Evolutionary conservation across 192 early-diverging fungal species (phyloP), one percentile per base, ranked within the genome.

Genomic region (Spizellomyces sp.): DNA sequence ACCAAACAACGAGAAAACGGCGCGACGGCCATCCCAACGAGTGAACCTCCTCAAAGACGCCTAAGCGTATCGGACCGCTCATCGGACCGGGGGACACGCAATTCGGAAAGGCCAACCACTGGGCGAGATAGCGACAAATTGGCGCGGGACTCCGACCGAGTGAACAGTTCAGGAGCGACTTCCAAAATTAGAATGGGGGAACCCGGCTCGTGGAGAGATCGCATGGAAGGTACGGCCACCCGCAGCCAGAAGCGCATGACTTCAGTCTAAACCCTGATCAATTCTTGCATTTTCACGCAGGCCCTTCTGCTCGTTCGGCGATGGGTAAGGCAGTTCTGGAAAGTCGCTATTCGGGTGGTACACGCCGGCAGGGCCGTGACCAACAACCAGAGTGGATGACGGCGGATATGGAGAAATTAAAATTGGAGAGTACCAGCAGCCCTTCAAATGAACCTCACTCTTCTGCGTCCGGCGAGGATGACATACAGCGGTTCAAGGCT

Each of bases 401-500:
- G 21, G 61, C 62, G 41, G 73, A 67, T 56, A 44, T 10, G 6
- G 65, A 69, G 9, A 59, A 50, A 36, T 27, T 67, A n/a, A 55
- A 47, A 12, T 48, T 60, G 14, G 46, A 21, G 6, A 58, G 62
- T 4, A 21, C 14, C 48, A 50, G 12, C 47, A 14, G 44, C 9
- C 50, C 62, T 42, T 27, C 42, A 27, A 46, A 45, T n/a, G 46
- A 46, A 45, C 41, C 48, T 14, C 15, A 62, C 27, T 36, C 42
- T n/a, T 14, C 58, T 19, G 14, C 68, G 8, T 42, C 17, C 15
- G 58, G 43, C 9, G 56, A 75, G 12, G 73, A 75, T 62, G 73
- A 75, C 45, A 75, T 75, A 44, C 73, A 75, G 58, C 56, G 73
- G 6, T 75, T 75, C 73, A 75, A 75, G 47, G 66, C 73, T 6